A percentile compares a stretch with the other conserved stretches of the same genome.
phyloP scores from a whole-genome alignment of 2,329 filamentous ascomycete genomes.

The Thermomyces lanuginosus region DNA sequence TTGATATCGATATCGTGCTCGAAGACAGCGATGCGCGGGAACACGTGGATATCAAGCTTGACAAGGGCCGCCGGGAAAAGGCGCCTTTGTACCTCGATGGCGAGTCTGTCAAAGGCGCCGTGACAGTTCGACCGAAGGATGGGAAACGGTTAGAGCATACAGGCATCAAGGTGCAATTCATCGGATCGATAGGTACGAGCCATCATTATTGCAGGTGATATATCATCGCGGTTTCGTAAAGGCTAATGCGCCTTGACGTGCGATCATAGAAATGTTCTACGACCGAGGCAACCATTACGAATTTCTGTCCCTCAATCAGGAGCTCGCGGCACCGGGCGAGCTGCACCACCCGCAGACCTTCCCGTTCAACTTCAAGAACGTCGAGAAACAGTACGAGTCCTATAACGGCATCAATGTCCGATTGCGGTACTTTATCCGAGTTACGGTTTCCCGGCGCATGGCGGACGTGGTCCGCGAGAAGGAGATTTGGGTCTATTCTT shows the following conservation, averaged over 20 bases:
- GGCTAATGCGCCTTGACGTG: background rate
- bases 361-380: conserved; percentile 99
- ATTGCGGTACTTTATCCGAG: conserved; percentile 92
- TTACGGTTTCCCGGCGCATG: conserved; percentile 93
- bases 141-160: conserved; percentile 96
- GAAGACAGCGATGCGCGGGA: conserved; percentile 86
- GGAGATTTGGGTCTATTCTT: conserved; percentile 98
- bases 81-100: conserved; percentile 95
- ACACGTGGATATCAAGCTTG: conserved; percentile 94
- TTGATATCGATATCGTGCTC: conserved; percentile 97
- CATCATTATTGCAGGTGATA: conserved; percentile 1
- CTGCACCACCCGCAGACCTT: conserved; percentile 97
- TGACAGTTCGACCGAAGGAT: conserved; percentile 92
- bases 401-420: conserved; percentile 99
- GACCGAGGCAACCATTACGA: conserved; percentile 98
- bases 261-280: conserved; percentile 83
- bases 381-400: conserved; percentile 99
- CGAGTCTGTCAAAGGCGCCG: conserved; percentile 90
- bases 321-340: conserved; percentile 90
- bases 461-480: conserved; percentile 97
- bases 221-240: conserved; percentile 2
- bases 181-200: conserved; percentile 75
- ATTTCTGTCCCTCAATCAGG: conserved; percentile 91
- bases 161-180: conserved; percentile 98
- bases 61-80: conserved; percentile 95